Conservation (phyloP, 1,139 yeast genomes). For the Komagataea norvegica region DNA sequence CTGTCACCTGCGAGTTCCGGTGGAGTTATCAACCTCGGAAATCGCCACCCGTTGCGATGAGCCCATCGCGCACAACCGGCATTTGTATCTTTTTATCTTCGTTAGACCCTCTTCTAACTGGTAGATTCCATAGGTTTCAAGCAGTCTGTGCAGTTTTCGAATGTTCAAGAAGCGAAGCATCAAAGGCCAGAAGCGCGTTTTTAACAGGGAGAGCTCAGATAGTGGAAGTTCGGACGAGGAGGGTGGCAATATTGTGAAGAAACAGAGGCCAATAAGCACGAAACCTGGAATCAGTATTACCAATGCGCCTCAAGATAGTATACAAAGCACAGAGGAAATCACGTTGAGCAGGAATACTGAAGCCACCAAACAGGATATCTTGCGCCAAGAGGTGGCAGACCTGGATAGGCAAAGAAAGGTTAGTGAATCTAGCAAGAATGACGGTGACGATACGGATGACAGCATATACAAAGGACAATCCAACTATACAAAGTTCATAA, state of each 20-base stretch:
- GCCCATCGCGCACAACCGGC: constrained; percentile 1
- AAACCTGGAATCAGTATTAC: background rate
- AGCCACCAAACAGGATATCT: constrained; percentile 33
- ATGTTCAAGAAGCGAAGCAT: constrained; percentile 30
- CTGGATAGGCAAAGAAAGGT: constrained; percentile 17
- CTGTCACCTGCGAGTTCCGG: background rate
- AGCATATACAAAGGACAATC: constrained; percentile 32
- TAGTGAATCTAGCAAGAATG: constrained; percentile 3
- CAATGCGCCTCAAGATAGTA: background rate
- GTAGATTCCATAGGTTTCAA: no score
- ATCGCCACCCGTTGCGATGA: no score
- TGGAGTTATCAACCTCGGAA: no score
- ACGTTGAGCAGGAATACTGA: constrained; percentile 26
- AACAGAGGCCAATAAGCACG: background rate
- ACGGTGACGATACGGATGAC: constrained; percentile 23
- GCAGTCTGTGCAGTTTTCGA: background rate
- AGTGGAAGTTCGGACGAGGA: constrained; percentile 8
- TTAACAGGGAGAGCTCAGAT: constrained; percentile 4
- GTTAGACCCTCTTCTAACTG: no score
- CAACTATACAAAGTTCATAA: constrained; percentile 27
- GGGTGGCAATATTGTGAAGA: constrained; percentile 5
- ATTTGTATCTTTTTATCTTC: no score
- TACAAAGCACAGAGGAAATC: background rate
- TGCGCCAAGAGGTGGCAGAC: constrained; percentile 31
- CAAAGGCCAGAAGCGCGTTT: constrained; percentile 12